Conservation (phyloP, 805 yeast genomes). For the Sungouiozyma intestinalis region DNA sequence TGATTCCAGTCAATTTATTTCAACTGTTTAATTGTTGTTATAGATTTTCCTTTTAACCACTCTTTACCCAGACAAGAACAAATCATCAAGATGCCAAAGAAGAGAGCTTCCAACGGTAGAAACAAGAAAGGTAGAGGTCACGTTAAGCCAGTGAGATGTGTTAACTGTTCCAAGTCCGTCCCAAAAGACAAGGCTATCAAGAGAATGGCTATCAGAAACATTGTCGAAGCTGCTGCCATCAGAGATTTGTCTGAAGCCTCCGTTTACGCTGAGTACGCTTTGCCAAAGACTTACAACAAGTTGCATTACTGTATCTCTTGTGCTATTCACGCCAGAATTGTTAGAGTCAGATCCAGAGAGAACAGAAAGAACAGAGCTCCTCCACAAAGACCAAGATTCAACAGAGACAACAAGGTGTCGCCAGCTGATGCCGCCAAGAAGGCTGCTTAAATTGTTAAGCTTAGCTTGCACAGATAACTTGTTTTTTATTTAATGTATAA, state of each 20-base stretch:
- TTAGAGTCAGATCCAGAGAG: constrained; percentile 98
- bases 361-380: constrained; percentile 99
- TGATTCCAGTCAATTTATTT: no score
- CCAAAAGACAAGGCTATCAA: constrained; percentile 99
- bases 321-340: constrained; percentile 99
- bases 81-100: constrained; percentile 80
- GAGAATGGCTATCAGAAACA: constrained; percentile 99
- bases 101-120: constrained; percentile 99
- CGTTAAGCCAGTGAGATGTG: constrained; percentile 99
- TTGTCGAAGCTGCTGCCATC: constrained; percentile 99
- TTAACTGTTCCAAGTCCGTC: constrained; percentile 98
- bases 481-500: background rate
- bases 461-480: no score
- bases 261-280: constrained; percentile 97
- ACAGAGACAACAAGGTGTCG: constrained; percentile 89
- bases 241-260: constrained; percentile 99
- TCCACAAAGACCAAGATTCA: constrained; percentile 98
- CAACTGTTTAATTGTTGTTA: no score
- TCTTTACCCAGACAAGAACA: background rate
- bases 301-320: constrained; percentile 99
- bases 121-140: constrained; percentile 99
- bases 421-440: constrained; percentile 97
- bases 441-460: constrained; percentile 54
- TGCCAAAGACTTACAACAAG: constrained; percentile 99
- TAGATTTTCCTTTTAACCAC: background rate